Conservation (phyloP, 208 protist genomes). For the Trypanosoma cruzi region DNA sequence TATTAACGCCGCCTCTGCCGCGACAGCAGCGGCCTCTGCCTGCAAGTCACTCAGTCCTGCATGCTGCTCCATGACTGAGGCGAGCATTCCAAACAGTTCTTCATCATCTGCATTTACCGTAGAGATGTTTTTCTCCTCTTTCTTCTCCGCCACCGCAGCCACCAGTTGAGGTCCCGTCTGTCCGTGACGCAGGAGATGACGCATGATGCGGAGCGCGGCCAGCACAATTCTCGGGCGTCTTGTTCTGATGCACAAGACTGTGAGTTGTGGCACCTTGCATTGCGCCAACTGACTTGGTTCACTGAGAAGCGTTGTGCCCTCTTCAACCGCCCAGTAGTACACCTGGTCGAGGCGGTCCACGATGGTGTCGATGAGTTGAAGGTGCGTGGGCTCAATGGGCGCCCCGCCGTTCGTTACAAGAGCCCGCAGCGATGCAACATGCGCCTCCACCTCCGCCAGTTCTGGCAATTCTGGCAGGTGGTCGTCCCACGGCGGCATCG, state of each 20-base stretch:
- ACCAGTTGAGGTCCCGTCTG: constrained; percentile 54
- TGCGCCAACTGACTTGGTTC: constrained; percentile 63
- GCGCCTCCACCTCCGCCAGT: constrained; percentile 22
- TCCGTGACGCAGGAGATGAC: constrained; percentile 47
- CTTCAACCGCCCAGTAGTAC: constrained; percentile 74
- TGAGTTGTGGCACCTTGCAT: constrained; percentile 51
- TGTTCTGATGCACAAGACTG: constrained; percentile 44
- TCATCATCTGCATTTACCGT: background rate
- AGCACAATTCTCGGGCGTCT: constrained; percentile 48
- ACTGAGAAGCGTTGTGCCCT: constrained; percentile 44
- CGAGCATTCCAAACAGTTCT: constrained; percentile 18
- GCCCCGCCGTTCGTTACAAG: constrained; percentile 21
- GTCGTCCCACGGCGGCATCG: constrained; percentile 13
- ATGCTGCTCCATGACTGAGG: constrained; percentile 12
- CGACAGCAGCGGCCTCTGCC: constrained; percentile 24
- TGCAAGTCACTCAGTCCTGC: constrained; percentile 14
- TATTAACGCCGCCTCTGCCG: constrained; percentile 19
- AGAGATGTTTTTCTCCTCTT: background rate
- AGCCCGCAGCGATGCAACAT: constrained; percentile 11
- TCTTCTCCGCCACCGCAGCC: constrained; percentile 22
- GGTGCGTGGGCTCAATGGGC: constrained; percentile 27
- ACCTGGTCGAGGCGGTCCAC: constrained; percentile 65
- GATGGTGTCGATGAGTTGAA: constrained; percentile 37
- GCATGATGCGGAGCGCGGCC: constrained; percentile 44
- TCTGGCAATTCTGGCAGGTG: constrained; percentile 1